Evolutionary conservation across 176 grass and related monocot species (phyloP).

Genomic region (Puccinellia tenuiflora): DNA sequence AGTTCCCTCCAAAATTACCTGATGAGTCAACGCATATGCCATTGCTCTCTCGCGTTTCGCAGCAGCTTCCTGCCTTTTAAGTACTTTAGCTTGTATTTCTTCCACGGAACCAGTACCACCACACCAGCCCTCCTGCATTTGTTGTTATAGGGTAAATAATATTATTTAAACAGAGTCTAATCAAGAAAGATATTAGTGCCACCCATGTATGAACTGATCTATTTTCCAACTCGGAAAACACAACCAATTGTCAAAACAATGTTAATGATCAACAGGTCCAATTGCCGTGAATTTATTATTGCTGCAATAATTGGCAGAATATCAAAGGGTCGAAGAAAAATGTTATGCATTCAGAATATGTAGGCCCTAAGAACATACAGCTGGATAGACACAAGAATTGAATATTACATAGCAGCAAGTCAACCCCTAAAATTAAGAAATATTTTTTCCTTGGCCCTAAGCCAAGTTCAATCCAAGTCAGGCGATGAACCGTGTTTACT

Average conservation of each 20-base stretch:
- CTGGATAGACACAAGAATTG: background rate
- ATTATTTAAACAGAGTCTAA: background rate
- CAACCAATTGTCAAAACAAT: background rate
- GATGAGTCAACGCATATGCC: conserved; percentile 94
- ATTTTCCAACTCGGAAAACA: background rate
- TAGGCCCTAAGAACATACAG: background rate
- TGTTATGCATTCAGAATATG: background rate
- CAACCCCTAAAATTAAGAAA: background rate
- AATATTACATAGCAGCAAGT: conserved; percentile 9
- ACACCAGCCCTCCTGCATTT: conserved; percentile 85
- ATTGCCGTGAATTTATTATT: conserved; percentile 2
- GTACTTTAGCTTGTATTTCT: conserved; percentile 88
- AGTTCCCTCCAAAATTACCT: conserved; percentile 53
- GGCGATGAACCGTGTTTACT: background rate
- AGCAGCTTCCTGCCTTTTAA: conserved; percentile 91
- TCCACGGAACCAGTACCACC: conserved; percentile 73
- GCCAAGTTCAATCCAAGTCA: background rate
- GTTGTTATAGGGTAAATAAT: background rate
- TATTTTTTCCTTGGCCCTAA: background rate
- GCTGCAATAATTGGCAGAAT: background rate
- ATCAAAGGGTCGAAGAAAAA: background rate
- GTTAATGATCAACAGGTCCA: background rate
- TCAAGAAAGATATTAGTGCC: background rate
- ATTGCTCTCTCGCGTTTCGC: conserved; percentile 96
- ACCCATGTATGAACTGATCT: background rate